phyloP scores from a whole-genome alignment of 2,329 filamentous ascomycete species.

The Dryadomyces quercus-mongolicae region DNA sequence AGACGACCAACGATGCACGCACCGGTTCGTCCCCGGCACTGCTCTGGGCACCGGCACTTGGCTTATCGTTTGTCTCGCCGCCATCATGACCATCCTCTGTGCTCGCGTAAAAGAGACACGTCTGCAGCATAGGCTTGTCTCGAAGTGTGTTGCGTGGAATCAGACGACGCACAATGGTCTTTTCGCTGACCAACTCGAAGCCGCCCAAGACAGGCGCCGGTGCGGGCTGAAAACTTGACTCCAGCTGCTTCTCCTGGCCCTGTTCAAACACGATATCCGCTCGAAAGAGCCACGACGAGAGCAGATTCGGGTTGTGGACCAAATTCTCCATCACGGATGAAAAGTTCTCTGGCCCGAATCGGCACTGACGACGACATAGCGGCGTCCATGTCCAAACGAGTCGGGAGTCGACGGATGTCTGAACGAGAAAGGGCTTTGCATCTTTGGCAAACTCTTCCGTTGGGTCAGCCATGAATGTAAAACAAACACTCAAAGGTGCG shows the following conservation, averaged over 20 bases:
- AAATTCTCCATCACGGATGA: constrained; percentile 59
- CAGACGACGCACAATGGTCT: constrained; percentile 61
- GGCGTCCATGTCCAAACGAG: constrained; percentile 33
- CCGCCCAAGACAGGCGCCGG: constrained; percentile 9
- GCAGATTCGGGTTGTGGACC: constrained; percentile 68
- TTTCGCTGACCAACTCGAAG: constrained; percentile 28
- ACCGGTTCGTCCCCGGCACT: neutral
- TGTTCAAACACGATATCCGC: constrained; percentile 51
- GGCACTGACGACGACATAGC: constrained; percentile 43
- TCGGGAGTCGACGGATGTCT: neutral
- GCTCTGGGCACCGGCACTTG: constrained; percentile 14
- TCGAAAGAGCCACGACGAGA: constrained; percentile 64
- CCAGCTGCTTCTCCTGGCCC: neutral
- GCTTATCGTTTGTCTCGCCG: constrained; percentile 5
- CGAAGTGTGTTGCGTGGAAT: constrained; percentile 72
- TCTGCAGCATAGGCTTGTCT: constrained; percentile 68
- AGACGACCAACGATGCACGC: constrained; percentile 51
- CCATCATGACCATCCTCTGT: neutral
- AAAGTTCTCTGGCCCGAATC: constrained; percentile 53
- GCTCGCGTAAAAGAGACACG: constrained; percentile 56
- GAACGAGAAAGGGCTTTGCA: constrained; percentile 5
- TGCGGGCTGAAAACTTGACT: neutral
- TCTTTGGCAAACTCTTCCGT: constrained; percentile 3
- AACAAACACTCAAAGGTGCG: neutral
- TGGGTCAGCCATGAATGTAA: neutral